Evolutionary conservation across 768 basidiomycete species (phyloP), one percentile per base, ranked within the genome.

Genomic region (Guyanaporus albipodus): DNA sequence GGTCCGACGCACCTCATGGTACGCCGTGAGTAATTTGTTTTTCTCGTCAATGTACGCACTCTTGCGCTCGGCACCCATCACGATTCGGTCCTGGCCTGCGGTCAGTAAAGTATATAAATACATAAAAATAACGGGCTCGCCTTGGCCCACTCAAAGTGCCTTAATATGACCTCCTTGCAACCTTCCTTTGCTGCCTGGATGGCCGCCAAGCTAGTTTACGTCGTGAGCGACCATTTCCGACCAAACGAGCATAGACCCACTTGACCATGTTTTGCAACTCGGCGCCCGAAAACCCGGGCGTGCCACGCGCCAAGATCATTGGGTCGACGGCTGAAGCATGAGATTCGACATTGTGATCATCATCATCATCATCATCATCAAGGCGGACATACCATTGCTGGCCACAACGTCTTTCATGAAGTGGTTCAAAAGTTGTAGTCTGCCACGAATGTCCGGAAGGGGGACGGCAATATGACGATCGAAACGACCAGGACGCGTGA

Each of bases 91-190:
- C 87, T 84, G 55, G 21, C 36, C n/a, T 12, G 7, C 21, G 9
- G 29, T 49, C 42, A 21, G 42, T 38, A 41, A 21, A 49, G 3
- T n/a, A 14, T 1, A 3, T 12, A n/a, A 32, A n/a, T n/a, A n/a
- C 31, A 33, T n/a, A n/a, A n/a, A 29, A 19, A 49, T 8, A 21
- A 26, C 12, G n/a, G 46, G 60, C 23, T 42, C 49, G 88, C 91
- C 75, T 91, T 96, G 11, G 96, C 96, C 96, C 96, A 99, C 71
- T 98, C 95, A 63, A 98, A 89, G 64, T 99, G 93, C 53, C 76
- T 82, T 49, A 88, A 66, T 19, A 68, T 69, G 6, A 99, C 92
- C 50, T 80, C 76, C 38, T 71, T 75, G 34, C 80, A 85, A 8
- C 78, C 81, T 56, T 97, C 90, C 59, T 89, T 84, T 11, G 91